phyloP scores from a whole-genome alignment of 768 basidiomycete species.

The Russula virescens region DNA sequence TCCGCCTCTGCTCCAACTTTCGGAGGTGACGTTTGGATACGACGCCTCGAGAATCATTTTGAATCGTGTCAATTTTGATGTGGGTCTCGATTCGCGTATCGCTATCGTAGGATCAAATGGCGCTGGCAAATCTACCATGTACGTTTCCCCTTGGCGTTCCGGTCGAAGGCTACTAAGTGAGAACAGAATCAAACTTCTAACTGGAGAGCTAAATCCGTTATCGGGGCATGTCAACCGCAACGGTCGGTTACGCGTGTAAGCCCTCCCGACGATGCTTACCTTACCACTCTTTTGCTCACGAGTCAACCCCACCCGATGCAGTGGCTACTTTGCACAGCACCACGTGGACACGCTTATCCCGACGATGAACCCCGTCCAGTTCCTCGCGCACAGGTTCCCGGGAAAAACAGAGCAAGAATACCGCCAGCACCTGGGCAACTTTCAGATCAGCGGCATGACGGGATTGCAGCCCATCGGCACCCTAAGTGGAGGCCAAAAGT shows the following conservation, averaged over 20 bases:
- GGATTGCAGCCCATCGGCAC: constrained; percentile 89
- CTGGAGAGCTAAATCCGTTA: constrained; percentile 71
- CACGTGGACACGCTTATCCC: constrained; percentile 90
- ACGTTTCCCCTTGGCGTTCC: constrained; percentile 27
- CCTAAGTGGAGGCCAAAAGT: constrained; percentile 92
- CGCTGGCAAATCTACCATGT: constrained; percentile 95
- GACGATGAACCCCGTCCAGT: constrained; percentile 86
- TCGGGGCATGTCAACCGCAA: constrained; percentile 83
- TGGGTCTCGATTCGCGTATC: constrained; percentile 90
- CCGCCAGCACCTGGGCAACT: constrained; percentile 88
- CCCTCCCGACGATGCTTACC: constrained; percentile 4
- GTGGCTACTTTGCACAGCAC: constrained; percentile 91
- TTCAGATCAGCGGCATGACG: constrained; percentile 96
- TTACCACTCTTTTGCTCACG: constrained; percentile 5
- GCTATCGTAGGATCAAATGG: constrained; percentile 95
- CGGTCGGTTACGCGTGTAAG: constrained; percentile 84
- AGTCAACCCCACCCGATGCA: constrained; percentile 28
- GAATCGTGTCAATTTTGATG: constrained; percentile 78
- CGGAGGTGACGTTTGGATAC: constrained; percentile 89
- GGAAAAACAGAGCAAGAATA: constrained; percentile 97
- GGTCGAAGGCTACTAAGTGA: background rate
- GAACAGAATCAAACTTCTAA: constrained; percentile 82
- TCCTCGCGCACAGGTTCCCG: constrained; percentile 87
- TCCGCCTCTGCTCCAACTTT: constrained; percentile 88
- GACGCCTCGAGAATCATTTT: constrained; percentile 68